Base-by-base conservation (phyloP, 2,329 filamentous ascomycete genomes). In the Aspergillus piperis region DNA sequence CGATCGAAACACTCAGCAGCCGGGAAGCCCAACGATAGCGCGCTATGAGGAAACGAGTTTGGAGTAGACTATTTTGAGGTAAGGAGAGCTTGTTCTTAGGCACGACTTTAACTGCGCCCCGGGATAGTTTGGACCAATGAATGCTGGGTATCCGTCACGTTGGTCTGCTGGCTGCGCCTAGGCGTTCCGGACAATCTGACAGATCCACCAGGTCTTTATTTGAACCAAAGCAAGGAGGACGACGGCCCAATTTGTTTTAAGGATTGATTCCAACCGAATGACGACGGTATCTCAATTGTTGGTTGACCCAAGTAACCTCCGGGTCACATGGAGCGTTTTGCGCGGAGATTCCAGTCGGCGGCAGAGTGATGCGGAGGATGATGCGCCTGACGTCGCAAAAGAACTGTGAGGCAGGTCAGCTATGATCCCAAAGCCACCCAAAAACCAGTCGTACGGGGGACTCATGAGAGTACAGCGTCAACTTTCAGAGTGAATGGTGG, bases 111-210 rank as follows among this genome's bases (percentile, higher is more conserved):
- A 59, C 15, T 55, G 57, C 44, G 53, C 57, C 55, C 57, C 41
- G 38, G 54, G 32, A 47, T 5, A 11, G 54, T 19, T 39, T 54
- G 57, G 42, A 53, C 67, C 67, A 69, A 69, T 69, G 54, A 62
- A 13, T 42, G 59, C 23, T 4, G 38, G 25, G 54, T 48, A 54
- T 58, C 39, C 56, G 54, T 48, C 64, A 68, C 66, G 65, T 66
- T 69, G 63, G 59, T 59, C 59, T 64, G 55, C 60, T 57, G 48
- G 59, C 47, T 65, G 61, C 57, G 27, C 62, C 47, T 57, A 59
- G 52, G 49, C 50, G 47, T 44, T 51, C 63, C 52, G 59, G 62
- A 58, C 55, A 36, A 57, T 66, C 58, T 63, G 55, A 57, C 47
- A 63, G 62, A 52, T 65, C 65, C 66, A 66, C 64, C 49, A 30